Evolutionary conservation across 495 filamentous ascomycete genomes (phyloP).

Genomic region (Aspergillus taichungensis): DNA sequence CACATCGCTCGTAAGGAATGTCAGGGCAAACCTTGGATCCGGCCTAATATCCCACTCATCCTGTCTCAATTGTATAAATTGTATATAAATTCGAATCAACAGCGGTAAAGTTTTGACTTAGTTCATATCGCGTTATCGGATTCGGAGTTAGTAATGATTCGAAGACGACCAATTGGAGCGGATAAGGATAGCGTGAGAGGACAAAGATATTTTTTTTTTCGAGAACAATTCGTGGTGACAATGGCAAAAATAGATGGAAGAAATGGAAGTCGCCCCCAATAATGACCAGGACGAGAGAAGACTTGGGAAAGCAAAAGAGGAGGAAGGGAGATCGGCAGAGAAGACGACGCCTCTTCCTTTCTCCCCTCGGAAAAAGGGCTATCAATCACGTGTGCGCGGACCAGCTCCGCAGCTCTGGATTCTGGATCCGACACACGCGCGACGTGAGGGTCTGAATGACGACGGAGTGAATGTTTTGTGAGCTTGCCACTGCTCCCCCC

Average conservation of each 20-base stretch:
- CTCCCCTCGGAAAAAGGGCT: background rate
- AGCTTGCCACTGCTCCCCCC: background rate
- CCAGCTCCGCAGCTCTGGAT: slow-evolving; percentile 19
- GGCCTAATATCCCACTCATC: slow-evolving; percentile 33
- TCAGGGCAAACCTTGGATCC: slow-evolving; percentile 31
- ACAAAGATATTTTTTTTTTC: too few relatives aligned
- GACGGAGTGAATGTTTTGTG: too few relatives aligned
- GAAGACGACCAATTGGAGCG: too few relatives aligned
- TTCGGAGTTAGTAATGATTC: background rate
- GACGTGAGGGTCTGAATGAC: slow-evolving; percentile 2
- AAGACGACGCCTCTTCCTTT: background rate
- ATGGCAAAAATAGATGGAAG: too few relatives aligned
- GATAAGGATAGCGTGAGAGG: too few relatives aligned
- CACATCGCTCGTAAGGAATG: background rate
- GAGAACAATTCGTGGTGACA: too few relatives aligned
- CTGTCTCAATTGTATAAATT: slow-evolving; percentile 6
- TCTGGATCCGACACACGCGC: slow-evolving; percentile 6
- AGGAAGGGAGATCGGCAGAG: slow-evolving; percentile 4
- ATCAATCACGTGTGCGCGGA: slow-evolving; percentile 14
- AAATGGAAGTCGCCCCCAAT: background rate
- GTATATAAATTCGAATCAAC: background rate
- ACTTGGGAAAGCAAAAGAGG: background rate
- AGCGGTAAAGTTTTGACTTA: slow-evolving; percentile 2
- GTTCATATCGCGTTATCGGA: slow-evolving; percentile 14
- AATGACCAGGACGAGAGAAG: background rate